Conservation (phyloP, 108 stramenopile species). For the Pseudonitzschia delicatissima region DNA sequence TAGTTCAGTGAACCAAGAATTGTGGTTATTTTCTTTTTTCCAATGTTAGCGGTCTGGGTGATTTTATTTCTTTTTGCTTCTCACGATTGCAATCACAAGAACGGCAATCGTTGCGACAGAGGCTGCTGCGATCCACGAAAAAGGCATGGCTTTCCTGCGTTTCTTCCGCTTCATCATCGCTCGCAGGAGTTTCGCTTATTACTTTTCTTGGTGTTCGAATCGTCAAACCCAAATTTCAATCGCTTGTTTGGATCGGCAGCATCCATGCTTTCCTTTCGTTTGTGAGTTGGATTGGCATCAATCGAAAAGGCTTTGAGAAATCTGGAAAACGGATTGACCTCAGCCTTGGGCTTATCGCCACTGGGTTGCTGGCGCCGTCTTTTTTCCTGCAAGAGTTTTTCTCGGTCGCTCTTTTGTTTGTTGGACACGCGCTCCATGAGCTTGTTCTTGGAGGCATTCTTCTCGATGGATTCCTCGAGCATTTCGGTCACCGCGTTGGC, state of each 20-base stretch:
- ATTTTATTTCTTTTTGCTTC: constrained; percentile 5
- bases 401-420: constrained; percentile 30
- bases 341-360: background rate
- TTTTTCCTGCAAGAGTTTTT: constrained; percentile 27
- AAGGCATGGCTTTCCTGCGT: background rate
- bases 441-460: constrained; percentile 8
- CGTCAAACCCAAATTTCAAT: constrained; percentile 9
- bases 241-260: background rate
- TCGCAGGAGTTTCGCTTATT: background rate
- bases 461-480: constrained; percentile 27
- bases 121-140: background rate
- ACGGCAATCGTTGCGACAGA: constrained; percentile 6
- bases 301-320: constrained; percentile 44
- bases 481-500: constrained; percentile 15
- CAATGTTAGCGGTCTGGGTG: too few relatives aligned
- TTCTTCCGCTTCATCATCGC: background rate
- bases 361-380: background rate
- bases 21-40: too few relatives aligned
- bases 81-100: background rate
- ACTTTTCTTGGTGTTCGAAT: background rate
- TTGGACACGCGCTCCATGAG: constrained; percentile 11
- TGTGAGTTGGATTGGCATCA: constrained; percentile 47
- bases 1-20: too few relatives aligned
- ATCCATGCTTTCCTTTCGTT: constrained; percentile 17
- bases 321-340: constrained; percentile 47